Percentiles rank a stretch among this genome's conserved stretches.
These are phyloP conservation scores for Eucalyptus viminalis DNA, from an alignment of 345 rosid species.

Conservation along the genomic window DNA sequence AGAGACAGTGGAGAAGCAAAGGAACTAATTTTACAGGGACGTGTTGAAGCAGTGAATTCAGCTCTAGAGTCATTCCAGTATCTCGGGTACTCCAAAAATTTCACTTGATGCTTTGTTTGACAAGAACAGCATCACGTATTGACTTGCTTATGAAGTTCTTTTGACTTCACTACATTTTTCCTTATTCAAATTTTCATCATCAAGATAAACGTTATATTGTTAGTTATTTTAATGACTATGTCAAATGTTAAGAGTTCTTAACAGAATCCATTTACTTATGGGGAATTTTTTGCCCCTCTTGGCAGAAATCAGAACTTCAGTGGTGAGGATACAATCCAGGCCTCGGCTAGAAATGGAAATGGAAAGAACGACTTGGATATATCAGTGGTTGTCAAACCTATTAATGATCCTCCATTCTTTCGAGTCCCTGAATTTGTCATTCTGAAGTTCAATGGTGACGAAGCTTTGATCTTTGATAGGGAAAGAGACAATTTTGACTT, in stretches of 20 bases:
- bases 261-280: background rate
- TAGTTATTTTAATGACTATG: background rate
- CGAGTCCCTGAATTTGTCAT: conserved; percentile 39
- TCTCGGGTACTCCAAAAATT: conserved; percentile 49
- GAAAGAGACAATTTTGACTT: conserved; percentile 47
- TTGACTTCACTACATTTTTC: background rate
- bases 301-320: conserved; percentile 64
- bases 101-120: background rate
- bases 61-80: conserved; percentile 69
- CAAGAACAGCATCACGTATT: background rate
- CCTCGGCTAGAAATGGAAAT: conserved; percentile 60
- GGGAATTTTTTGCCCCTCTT: background rate
- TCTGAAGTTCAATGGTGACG: conserved; percentile 23
- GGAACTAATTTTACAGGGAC: conserved; percentile 51
- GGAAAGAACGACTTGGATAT: conserved; percentile 57
- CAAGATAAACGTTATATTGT: background rate
- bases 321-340: conserved; percentile 53
- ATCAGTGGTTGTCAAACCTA: conserved; percentile 46
- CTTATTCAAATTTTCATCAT: background rate
- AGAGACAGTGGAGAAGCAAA: conserved; percentile 21
- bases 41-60: conserved; percentile 46
- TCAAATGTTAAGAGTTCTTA: background rate
- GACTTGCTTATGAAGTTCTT: background rate
- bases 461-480: conserved; percentile 38
- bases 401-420: conserved; percentile 78